Percentiles rank a stretch among this genome's conserved stretches.
Conservation (phyloP, 2,329 filamentous ascomycete species). For the Hypomyces perniciosus region DNA sequence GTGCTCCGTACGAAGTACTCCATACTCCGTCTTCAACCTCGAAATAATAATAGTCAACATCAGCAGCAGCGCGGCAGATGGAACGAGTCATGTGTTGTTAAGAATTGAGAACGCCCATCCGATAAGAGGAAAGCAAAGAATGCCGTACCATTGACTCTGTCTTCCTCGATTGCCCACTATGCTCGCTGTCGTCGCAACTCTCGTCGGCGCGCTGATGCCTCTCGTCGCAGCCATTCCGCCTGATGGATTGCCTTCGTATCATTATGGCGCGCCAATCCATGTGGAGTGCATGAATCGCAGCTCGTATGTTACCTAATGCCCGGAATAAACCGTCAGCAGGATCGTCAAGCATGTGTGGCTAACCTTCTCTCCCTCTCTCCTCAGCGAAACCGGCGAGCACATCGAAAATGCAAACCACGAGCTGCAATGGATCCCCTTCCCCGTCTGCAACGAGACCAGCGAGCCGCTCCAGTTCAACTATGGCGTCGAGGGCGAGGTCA, state of each 20-base stretch:
- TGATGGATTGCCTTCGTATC: constrained; percentile 52
- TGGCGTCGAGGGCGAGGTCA: constrained; percentile 72
- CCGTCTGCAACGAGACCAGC: constrained; percentile 80
- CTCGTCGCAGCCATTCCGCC: constrained; percentile 28
- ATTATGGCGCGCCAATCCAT: constrained; percentile 60
- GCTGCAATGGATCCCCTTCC: constrained; percentile 88
- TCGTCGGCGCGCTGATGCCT: constrained; percentile 22
- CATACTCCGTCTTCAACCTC: neutral
- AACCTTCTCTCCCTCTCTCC: neutral
- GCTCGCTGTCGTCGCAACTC: constrained; percentile 3
- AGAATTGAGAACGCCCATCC: neutral
- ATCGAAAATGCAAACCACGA: constrained; percentile 75
- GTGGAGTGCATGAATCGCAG: constrained; percentile 71
- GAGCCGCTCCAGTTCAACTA: constrained; percentile 80
- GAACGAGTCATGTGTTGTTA: constrained; percentile 1
- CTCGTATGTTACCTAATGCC: constrained; percentile 45
- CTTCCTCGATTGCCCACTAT: neutral
- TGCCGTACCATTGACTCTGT: neutral
- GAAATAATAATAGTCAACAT: too few species aligned
- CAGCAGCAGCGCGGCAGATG: constrained; percentile 4
- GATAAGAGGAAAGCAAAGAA: neutral
- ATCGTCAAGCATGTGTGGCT: neutral
- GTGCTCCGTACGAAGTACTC: too few species aligned
- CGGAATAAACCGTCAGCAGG: neutral
- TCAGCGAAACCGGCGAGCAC: constrained; percentile 82